Percentiles rank a stretch among this genome's conserved stretches.
Conservation (phyloP, 805 yeast genomes). For the Pichia insulana region DNA sequence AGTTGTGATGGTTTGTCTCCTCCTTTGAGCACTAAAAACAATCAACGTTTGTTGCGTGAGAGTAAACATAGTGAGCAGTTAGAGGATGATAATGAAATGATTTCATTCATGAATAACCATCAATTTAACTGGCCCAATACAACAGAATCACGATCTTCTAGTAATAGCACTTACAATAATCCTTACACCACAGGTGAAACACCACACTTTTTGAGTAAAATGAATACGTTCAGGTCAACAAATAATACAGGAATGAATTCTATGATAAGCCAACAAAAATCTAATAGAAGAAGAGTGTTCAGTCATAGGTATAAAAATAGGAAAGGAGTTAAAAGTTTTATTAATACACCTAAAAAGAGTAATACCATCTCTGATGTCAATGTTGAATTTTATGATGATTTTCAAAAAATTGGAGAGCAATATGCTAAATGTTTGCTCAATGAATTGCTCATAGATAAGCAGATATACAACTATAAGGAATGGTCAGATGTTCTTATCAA, state of each 20-base stretch:
- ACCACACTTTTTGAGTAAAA: constrained; percentile 2
- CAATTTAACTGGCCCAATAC: constrained; percentile 25
- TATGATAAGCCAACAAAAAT: neutral
- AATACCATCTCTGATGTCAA: constrained; percentile 4
- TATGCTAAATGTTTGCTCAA: constrained; percentile 44
- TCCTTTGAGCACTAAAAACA: neutral
- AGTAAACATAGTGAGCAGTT: constrained; percentile 5
- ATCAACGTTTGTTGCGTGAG: neutral
- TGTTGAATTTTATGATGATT: constrained; percentile 27
- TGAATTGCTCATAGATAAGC: constrained; percentile 59
- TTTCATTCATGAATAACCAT: constrained; percentile 26
- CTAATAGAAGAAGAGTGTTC: constrained; percentile 15
- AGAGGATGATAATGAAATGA: constrained; percentile 25
- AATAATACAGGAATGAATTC: neutral
- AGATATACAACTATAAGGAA: constrained; percentile 35
- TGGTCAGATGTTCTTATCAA: constrained; percentile 54
- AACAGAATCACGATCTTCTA: constrained; percentile 3
- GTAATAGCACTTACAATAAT: neutral
- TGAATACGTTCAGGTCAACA: constrained; percentile 2
- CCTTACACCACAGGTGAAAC: neutral
- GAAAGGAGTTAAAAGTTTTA: constrained; percentile 1
- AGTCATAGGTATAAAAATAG: constrained; percentile 8
- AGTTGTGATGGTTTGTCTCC: too few species aligned
- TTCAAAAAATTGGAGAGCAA: constrained; percentile 28
- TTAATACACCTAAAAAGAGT: neutral